phyloP scores from a whole-genome alignment of 768 basidiomycete genomes.

The Tulasnella sp. region DNA sequence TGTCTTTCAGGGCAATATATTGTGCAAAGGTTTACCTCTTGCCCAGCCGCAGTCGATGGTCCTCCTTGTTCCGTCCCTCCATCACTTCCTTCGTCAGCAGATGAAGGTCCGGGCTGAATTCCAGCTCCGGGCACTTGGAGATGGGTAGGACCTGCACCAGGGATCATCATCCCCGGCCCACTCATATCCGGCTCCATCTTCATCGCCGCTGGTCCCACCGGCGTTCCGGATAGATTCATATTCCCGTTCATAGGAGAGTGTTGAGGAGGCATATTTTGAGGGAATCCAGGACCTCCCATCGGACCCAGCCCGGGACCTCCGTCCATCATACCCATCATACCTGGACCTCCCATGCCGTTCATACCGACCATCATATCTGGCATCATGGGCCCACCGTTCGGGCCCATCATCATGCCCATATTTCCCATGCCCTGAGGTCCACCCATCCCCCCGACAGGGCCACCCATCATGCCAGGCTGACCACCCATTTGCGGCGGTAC shows the following conservation, averaged over 20 bases:
- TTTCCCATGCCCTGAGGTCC: slow-evolving; percentile 30
- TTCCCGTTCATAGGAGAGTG: slow-evolving; percentile 6
- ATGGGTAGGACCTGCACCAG: background rate
- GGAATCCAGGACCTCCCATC: slow-evolving; percentile 9
- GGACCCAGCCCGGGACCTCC: slow-evolving; percentile 1
- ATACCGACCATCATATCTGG: slow-evolving; percentile 6
- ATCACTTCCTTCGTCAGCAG: background rate
- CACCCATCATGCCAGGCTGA: slow-evolving; percentile 25
- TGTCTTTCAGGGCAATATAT: background rate
- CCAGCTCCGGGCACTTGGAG: background rate
- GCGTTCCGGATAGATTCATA: background rate
- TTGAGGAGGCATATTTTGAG: background rate
- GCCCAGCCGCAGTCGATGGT: background rate
- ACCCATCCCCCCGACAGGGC: background rate
- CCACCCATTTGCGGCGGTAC: slow-evolving; percentile 10
- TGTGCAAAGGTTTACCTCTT: background rate
- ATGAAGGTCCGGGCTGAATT: background rate
- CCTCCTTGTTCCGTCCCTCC: background rate
- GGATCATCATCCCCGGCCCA: background rate
- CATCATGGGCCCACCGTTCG: background rate
- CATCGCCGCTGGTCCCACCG: background rate
- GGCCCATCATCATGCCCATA: slow-evolving; percentile 28
- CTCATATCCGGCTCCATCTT: slow-evolving; percentile 1
- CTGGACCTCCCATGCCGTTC: slow-evolving; percentile 48
- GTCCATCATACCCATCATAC: slow-evolving; percentile 41